Evolutionary conservation across 352 stramenopile species (phyloP), one percentile per base, ranked within the genome.

Genomic region (Globisporangium orthogonon): DNA sequence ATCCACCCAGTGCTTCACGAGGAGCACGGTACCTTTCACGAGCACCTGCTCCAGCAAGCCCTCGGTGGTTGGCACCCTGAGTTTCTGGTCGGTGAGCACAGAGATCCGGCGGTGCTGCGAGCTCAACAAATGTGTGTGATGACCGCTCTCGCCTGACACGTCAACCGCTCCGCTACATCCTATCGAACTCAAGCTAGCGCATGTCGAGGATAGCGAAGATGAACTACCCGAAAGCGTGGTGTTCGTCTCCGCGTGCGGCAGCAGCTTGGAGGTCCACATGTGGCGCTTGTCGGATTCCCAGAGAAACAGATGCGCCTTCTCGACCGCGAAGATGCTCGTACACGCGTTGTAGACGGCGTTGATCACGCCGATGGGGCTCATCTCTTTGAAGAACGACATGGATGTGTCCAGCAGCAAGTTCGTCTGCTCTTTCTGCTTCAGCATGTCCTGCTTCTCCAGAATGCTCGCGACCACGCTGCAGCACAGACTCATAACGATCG

Each of bases 261-360:
- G 70, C 29, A 91, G 67, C 59, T 89, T 91, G 40, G 81, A 78
- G 9, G 76, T 83, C 78, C 81, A 91, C 76, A 91, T 86, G 44
- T 71, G 61, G 4, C 71, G 63, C 31, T 72, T 63, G 30, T 71
- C 69, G 18, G 66, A 52, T 23, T 86, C 80, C 69, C 75, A 88
- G 5, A 91, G 60, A 29, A 78, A 91, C 30, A 91, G 52, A 31
- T 91, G 78, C 0, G 78, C 76, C 7, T 79, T 86, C 9, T 82
- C 67, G 29, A 83, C 73, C 33, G 67, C 63, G 56, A 88, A 91
- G 46, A 88, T 86, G 52, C 65, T 75, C 41, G 74, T 64, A 45
- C 75, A 86, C 23, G 81, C 76, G 44, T 91, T 91, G 71, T 87
- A 89, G 18, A 91, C 81, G 2, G 78, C 81, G 57, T 89, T 91